These are phyloP conservation scores for Sugiyamaella grinbergsii DNA, from an alignment of 1,139 yeast species.

Conservation along the genomic window DNA sequence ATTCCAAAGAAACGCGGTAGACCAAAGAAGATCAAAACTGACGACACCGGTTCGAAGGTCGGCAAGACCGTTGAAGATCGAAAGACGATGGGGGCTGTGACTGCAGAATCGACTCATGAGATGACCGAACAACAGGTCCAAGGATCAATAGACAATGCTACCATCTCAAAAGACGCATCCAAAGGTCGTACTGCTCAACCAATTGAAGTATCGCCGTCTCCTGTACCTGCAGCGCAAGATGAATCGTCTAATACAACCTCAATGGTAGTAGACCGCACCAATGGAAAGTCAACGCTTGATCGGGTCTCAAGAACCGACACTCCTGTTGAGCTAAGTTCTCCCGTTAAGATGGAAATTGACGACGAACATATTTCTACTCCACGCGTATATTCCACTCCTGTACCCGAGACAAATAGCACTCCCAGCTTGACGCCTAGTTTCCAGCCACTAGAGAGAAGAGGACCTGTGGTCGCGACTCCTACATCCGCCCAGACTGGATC, in stretches of 20 bases:
- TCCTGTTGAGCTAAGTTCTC: background rate
- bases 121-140: background rate
- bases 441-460: background rate
- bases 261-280: background rate
- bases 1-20: constrained; percentile 20
- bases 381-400: constrained; percentile 5
- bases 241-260: background rate
- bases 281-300: too few relatives aligned
- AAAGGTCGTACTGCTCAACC: too few relatives aligned
- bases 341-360: constrained; percentile 5
- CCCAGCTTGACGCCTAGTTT: background rate
- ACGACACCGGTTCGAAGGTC: background rate
- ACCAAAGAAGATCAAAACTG: constrained; percentile 11
- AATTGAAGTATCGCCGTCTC: too few relatives aligned
- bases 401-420: background rate
- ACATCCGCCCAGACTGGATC: background rate
- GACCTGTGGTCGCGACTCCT: constrained; percentile 1
- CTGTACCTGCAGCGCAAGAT: too few relatives aligned
- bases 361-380: background rate
- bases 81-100: background rate
- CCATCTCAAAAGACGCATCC: too few relatives aligned
- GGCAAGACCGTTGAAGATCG: background rate
- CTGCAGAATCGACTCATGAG: background rate
- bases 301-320: too few relatives aligned
- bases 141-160: too few relatives aligned